Conservation (phyloP, 148 eudicot species). For the Nepenthes gracilis region DNA sequence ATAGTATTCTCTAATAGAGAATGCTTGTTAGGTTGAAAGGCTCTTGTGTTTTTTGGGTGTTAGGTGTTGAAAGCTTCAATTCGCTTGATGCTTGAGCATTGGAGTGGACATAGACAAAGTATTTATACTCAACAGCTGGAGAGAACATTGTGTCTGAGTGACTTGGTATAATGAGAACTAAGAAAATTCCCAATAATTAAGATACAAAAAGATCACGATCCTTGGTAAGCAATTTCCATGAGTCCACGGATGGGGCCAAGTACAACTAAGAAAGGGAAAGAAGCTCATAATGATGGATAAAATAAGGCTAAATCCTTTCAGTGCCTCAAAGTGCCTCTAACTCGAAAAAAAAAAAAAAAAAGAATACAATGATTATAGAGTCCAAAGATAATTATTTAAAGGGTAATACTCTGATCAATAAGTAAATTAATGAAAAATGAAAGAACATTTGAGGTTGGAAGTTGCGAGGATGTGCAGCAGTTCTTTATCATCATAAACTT, state of each 20-base stretch:
- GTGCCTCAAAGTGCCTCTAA: not conserved
- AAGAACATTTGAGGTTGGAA: conserved; percentile 1
- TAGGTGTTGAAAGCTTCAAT: not conserved
- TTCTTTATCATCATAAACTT: not conserved
- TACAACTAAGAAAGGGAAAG: not conserved
- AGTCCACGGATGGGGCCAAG: not conserved
- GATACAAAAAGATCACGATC: not conserved
- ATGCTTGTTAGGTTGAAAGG: not conserved
- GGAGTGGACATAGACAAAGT: not conserved
- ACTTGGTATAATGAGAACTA: not conserved
- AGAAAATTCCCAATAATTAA: not conserved
- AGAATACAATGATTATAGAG: not conserved
- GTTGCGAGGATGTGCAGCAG: not conserved
- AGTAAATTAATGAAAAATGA: not conserved
- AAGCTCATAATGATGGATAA: not conserved
- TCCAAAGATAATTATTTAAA: conserved; percentile 2
- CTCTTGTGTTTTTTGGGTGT: not conserved
- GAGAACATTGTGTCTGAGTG: not conserved
- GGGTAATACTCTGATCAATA: not conserved
- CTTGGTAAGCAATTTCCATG: not conserved
- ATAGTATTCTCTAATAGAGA: conserved; percentile 8
- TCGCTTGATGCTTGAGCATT: not conserved
- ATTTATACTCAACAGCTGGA: not conserved
- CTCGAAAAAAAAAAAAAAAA: not conserved
- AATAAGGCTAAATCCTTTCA: not conserved